Percentiles rank a stretch among this genome's conserved stretches.
Conservation (phyloP, 2,329 filamentous ascomycete genomes). For the Alternaria viburni region DNA sequence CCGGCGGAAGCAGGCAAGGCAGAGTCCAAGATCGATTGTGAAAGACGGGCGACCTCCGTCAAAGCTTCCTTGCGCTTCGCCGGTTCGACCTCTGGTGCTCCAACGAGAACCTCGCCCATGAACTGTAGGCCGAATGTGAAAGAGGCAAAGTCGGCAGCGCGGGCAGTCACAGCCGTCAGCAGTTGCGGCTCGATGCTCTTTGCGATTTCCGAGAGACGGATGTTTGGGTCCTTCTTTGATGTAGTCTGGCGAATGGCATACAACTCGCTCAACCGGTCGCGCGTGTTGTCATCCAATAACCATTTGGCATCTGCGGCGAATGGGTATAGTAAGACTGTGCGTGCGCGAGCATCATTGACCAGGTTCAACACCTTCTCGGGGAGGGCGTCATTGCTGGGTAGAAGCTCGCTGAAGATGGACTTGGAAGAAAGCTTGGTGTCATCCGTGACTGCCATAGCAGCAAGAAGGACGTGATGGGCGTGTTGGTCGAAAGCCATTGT, state of each 20-base stretch:
- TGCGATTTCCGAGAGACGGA: constrained; percentile 77
- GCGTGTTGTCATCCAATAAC: constrained; percentile 66
- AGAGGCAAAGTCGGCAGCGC: constrained; percentile 71
- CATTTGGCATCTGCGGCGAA: constrained; percentile 70
- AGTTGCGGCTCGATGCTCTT: constrained; percentile 76
- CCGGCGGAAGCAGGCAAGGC: constrained; percentile 40
- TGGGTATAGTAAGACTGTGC: constrained; percentile 77
- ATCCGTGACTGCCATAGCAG: constrained; percentile 89
- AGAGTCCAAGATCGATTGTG: constrained; percentile 41
- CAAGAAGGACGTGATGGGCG: constrained; percentile 80
- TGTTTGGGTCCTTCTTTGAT: constrained; percentile 87
- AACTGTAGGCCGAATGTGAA: constrained; percentile 88
- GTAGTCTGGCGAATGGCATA: constrained; percentile 80
- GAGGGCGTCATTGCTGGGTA: constrained; percentile 61
- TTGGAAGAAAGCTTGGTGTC: constrained; percentile 90
- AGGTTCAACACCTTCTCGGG: constrained; percentile 69
- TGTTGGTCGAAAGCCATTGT: constrained; percentile 81
- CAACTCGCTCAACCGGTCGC: constrained; percentile 76
- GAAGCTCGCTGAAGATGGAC: constrained; percentile 83
- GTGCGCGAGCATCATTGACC: constrained; percentile 69
- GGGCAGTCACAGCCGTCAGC: constrained; percentile 73
- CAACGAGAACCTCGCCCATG: constrained; percentile 80
- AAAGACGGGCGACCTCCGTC: constrained; percentile 63
- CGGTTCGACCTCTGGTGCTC: constrained; percentile 74
- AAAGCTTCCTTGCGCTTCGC: constrained; percentile 63